Evolutionary conservation across 2,329 filamentous ascomycete genomes (phyloP), one percentile per base, ranked within the genome.

Genomic region (Sclerotinia borealis): DNA sequence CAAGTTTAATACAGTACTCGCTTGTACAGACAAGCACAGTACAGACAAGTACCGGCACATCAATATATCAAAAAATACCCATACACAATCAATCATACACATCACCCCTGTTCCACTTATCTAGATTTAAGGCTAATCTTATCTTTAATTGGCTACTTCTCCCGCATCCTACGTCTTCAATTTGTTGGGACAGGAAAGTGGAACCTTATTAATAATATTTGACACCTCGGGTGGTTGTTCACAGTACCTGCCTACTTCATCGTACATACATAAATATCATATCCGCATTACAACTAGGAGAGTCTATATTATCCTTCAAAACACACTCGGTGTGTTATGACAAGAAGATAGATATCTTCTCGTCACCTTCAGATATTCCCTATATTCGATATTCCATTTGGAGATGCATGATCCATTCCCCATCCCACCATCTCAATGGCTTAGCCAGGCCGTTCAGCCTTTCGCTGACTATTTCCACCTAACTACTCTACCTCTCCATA

Each of bases 401-500:
- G 27, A 39, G 22, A 65, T 56, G 60, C 52, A 82, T 75, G 90
- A 93, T 74, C 85, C 86, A 50, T 79, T 90, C 73, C 85, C 86
- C 62, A 79, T 90, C 68, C 77, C 83, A 63, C 82, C 85, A 25
- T 76, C 83, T 43, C 86, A 87, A 59, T 74, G 72, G 70, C 76
- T 85, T 48, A 73, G 76, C 65, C 73, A 77, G 63, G 81, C 84
- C 63, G 77, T 87, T 58, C 80, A 87, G 74, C 89, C 89, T 19
- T 79, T 85, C 73, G 86, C 89, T 66, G 82, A 89, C 69, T 79
- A 77, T 65, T 77, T 89, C 64, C 76, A 78, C 59, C 79, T 93
- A 51, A 79, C 83, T 10, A 87, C 88, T 7, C 82, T 95, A 25
- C 88, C 90, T 19, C 77, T 89, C 55, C 91, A 96, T 76, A 80